Conservation (phyloP, 1,139 yeast genomes). For the Spathaspora jeffriesii region DNA sequence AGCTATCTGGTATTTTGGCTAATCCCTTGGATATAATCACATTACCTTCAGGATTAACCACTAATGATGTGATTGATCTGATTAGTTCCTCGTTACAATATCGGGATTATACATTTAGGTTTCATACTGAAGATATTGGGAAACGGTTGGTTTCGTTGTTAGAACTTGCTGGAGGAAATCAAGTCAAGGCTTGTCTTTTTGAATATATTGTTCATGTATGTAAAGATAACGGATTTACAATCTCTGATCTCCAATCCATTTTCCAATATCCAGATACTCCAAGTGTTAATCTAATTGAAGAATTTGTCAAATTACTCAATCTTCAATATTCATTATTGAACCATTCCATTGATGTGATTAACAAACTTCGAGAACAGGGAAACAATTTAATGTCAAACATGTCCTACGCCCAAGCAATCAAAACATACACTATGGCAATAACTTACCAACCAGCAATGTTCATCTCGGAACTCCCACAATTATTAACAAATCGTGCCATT, state of each 20-base stretch:
- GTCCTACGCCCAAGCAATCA: slow-evolving; percentile 44
- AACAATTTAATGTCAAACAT: slow-evolving; percentile 40
- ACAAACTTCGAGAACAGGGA: slow-evolving; percentile 38
- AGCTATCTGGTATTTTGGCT: background rate
- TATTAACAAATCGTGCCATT: slow-evolving; percentile 41
- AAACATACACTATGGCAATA: slow-evolving; percentile 40
- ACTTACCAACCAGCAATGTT: slow-evolving; percentile 16
- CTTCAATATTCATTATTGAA: background rate
- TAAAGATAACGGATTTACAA: background rate
- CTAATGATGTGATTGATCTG: background rate
- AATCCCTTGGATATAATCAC: background rate
- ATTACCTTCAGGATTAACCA: background rate
- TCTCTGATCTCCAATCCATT: background rate
- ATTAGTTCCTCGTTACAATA: background rate
- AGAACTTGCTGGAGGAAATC: too few relatives aligned
- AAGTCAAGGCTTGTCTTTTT: background rate
- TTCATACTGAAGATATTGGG: background rate
- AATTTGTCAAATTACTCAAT: background rate
- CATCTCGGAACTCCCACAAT: slow-evolving; percentile 28
- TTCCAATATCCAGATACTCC: background rate
- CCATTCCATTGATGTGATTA: slow-evolving; percentile 7
- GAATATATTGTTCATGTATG: background rate
- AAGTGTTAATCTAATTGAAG: background rate
- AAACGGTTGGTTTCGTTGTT: background rate
- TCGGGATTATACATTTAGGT: background rate